phyloP scores from a whole-genome alignment of 2,329 filamentous ascomycete species.

The Ceratocystis cacaofunesta region DNA sequence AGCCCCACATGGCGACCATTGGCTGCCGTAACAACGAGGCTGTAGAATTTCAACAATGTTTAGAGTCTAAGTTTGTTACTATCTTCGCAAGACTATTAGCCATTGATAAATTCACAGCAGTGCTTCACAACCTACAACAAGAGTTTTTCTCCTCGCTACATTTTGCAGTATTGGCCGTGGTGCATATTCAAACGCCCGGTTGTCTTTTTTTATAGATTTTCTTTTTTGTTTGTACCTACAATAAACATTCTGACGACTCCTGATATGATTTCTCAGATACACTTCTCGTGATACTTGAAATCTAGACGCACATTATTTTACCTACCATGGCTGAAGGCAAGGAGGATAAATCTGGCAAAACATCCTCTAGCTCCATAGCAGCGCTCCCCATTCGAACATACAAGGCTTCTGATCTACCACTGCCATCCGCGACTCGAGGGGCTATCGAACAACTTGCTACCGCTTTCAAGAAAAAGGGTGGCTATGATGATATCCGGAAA shows the following conservation, averaged over 20 bases:
- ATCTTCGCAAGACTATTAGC: too few relatives aligned
- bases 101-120: too few relatives aligned
- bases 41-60: background rate
- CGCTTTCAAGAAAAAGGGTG: conserved; percentile 74
- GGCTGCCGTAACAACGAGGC: background rate
- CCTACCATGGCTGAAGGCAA: conserved; percentile 1
- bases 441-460: conserved; percentile 64
- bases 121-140: background rate
- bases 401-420: conserved; percentile 60
- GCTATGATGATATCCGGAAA: conserved; percentile 65
- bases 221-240: background rate
- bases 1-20: background rate
- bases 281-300: background rate
- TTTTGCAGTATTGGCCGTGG: background rate
- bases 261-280: background rate
- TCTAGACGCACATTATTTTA: background rate
- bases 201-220: background rate
- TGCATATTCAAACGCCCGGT: background rate
- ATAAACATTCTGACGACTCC: background rate
- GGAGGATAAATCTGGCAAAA: background rate
- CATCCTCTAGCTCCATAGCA: background rate
- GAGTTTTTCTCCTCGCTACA: background rate
- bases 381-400: conserved; percentile 33
- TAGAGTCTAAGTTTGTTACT: background rate
- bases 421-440: conserved; percentile 55